Base-by-base conservation (phyloP, 805 yeast species). In the Teunomyces barrocoloradensis region DNA sequence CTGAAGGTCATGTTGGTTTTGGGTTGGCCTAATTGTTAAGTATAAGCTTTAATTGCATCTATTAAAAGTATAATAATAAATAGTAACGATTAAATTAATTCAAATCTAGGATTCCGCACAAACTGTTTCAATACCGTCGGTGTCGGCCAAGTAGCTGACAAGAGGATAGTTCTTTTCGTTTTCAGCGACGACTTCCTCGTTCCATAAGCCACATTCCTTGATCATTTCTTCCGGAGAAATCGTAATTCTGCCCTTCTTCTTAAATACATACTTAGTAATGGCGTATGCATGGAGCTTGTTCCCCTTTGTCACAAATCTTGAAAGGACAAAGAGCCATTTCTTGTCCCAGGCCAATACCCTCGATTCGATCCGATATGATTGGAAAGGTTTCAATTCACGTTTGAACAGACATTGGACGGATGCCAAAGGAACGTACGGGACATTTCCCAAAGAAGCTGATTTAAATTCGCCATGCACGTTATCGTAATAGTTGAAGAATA, bases 1-100 rank as follows among this genome's bases (percentile, higher is more conserved):
- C 90, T 21, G 99, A 94, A 66, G 98, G 98, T 15, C 86, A 87
- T 59, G 97, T 89, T 73, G 98, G 98, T 2, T 94, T 94, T 70
- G 98, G 97, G 10, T 78, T 90, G 62, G 95, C 92, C 7, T 70
- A 52, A 51, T 30, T 32, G 25, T 27, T 23, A 21, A 36, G 12
- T 15, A 28, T 6, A 28, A 15, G 27, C 10, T 25, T 25, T 9
- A 7, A 9, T 33, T 33, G 17, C 4, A 39, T 39, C 21, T 39
- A 27, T 12, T 32, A 29, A 17, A 30, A 44, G 10, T 23, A 15
- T 43, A 7, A 18, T 23, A 30, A 11, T 13, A 25, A 15, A 11
- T 25, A 23, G 13, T 21, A 34, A 21, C 7, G 6, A 21, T 33
- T 9, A 20, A 37, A 15, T 27, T 28, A 30, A 11, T 10, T 42